phyloP scores from a whole-genome alignment of 371 early-diverging fungal genomes.

The Haplosporangium sp. region DNA sequence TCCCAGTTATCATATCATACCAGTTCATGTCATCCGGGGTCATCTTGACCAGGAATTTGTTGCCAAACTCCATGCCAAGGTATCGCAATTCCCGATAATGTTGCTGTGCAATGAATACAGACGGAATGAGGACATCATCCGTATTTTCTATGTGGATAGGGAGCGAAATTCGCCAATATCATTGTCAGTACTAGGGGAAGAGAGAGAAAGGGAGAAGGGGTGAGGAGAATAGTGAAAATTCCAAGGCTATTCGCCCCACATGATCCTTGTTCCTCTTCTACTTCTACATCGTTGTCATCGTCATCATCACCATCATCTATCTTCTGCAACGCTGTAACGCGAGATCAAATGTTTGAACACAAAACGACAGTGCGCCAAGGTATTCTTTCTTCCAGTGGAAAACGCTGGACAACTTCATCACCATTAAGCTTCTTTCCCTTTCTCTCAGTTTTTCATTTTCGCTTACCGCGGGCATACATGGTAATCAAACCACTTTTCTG shows the following conservation, averaged over 20 bases:
- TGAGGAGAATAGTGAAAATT: neutral
- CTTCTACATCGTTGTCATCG: too few species aligned
- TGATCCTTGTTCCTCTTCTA: too few species aligned
- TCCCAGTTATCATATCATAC: conserved; percentile 11
- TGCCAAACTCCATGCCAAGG: conserved; percentile 55
- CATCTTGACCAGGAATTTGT: conserved; percentile 60
- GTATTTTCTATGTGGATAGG: conserved; percentile 67
- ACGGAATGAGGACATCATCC: conserved; percentile 80
- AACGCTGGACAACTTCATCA: too few species aligned
- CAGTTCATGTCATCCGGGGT: conserved; percentile 57
- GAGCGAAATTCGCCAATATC: neutral
- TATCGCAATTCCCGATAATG: conserved; percentile 69
- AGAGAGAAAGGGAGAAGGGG: neutral
- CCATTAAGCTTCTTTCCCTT: too few species aligned
- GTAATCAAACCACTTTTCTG: conserved; percentile 80
- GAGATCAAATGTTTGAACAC: too few species aligned
- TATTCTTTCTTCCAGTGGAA: neutral
- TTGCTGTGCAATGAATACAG: conserved; percentile 77
- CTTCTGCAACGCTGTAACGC: too few species aligned
- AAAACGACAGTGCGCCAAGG: too few species aligned
- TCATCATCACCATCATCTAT: too few species aligned
- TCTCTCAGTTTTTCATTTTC: neutral
- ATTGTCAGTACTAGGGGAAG: neutral
- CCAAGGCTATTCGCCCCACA: too few species aligned
- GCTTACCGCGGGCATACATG: conserved; percentile 86